Evolutionary conservation across 116 monocot species (phyloP), one percentile per base, ranked within the genome.

Genomic region (Posidonia oceanica): DNA sequence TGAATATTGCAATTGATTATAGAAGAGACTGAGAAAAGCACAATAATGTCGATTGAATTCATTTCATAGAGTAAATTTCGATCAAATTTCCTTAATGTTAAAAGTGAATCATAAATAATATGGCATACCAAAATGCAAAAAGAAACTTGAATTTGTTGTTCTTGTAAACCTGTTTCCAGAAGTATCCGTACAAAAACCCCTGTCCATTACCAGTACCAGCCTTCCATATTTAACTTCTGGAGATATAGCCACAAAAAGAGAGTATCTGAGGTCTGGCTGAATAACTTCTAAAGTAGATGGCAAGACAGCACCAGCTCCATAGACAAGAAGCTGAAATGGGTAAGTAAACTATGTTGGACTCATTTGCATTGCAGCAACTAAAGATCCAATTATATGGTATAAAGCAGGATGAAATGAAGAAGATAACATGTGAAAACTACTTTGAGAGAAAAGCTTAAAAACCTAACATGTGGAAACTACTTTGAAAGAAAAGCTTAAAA

Each of bases 81-180:
- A 48, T 48, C 29, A 48, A 48, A 12, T 48, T 67, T 23, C 4
- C 67, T 51, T 51, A 51, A 23, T 44, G 21, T 29, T 58, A 12
- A 37, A 56, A 36, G 22, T 10, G 55, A 69, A 14, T 52, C 21
- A 69, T 75, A 55, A 70, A 75, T 68, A 29, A 71, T 58, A 69
- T 64, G 39, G 58, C 87, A 56, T 90, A 98, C 97, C 97, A 69
- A 85, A 89, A 82, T 77, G 97, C 63, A 98, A 76, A 66, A 85
- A 71, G 72, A 87, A 85, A 68, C 77, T 87, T 39, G 98, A 98
- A 78, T 89, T 90, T 68, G 83, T 61, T 61, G 85, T 85, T 79
- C 98, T 83, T 71, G 64, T 89, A 75, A 98, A 98, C 64, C 70
- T 85, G 84, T 98, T 92, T 74, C 98, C 98, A 76, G 89, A 82